These are phyloP conservation scores for Cubamyces sp. DNA, from an alignment of 768 basidiomycete species.

Conservation along the genomic window DNA sequence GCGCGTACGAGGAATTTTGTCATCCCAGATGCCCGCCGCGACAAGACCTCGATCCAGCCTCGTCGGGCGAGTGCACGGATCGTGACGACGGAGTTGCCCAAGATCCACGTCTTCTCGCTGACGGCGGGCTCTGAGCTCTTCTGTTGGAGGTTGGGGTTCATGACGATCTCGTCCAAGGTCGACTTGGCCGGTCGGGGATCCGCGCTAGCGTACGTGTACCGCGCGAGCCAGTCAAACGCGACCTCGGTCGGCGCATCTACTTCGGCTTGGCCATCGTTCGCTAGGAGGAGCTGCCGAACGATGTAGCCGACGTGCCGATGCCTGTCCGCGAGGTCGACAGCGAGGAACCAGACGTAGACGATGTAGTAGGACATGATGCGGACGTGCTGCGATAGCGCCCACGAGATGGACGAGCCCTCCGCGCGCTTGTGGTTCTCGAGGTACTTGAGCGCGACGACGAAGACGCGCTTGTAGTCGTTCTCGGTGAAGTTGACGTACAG, in stretches of 20 bases:
- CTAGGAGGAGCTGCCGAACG: constrained; percentile 81
- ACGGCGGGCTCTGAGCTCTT: constrained; percentile 44
- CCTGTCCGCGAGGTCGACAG: constrained; percentile 80
- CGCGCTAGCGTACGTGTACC: constrained; percentile 93
- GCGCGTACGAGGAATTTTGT: constrained; percentile 82
- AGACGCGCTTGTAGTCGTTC: constrained; percentile 89
- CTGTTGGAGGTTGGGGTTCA: constrained; percentile 49
- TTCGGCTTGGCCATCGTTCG: constrained; percentile 72
- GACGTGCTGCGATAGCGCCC: constrained; percentile 90
- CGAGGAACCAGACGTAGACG: constrained; percentile 95
- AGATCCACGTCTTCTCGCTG: constrained; percentile 79
- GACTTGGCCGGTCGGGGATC: constrained; percentile 88
- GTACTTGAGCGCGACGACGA: constrained; percentile 92
- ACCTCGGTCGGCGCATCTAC: constrained; percentile 94
- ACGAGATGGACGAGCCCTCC: constrained; percentile 65
- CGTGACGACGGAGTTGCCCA: constrained; percentile 85
- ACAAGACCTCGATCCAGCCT: constrained; percentile 89
- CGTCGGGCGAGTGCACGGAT: constrained; percentile 70
- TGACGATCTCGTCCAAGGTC: constrained; percentile 77
- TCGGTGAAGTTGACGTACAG: constrained; percentile 92
- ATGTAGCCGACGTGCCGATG: constrained; percentile 84
- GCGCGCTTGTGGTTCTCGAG: constrained; percentile 85
- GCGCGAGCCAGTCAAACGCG: constrained; percentile 95
- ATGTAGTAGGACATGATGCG: constrained; percentile 87
- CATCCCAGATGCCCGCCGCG: constrained; percentile 86